These are phyloP conservation scores for Bromus sterilis DNA, from an alignment of 176 grass and related monocot species.

Conservation along the genomic window DNA sequence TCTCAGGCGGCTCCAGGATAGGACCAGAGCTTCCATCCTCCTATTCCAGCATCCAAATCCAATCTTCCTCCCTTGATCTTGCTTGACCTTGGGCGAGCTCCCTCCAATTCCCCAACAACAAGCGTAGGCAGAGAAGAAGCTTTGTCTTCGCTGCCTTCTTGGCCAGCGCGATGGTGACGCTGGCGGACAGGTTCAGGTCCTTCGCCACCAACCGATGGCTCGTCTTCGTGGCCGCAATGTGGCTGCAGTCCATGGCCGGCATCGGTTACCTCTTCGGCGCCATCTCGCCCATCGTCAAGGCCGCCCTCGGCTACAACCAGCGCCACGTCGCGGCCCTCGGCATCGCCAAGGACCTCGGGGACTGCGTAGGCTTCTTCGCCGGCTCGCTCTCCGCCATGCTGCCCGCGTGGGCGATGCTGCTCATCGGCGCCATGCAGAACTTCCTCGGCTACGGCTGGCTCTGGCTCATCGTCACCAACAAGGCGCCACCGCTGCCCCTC, in stretches of 20 bases:
- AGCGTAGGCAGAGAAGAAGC: neutral
- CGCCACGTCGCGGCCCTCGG: conserved; percentile 71
- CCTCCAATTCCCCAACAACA: neutral
- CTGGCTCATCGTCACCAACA: conserved; percentile 73
- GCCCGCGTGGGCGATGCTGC: conserved; percentile 65
- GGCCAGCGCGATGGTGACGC: conserved; percentile 22
- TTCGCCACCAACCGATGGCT: conserved; percentile 79
- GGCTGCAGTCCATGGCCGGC: conserved; percentile 86
- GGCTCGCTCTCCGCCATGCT: conserved; percentile 62
- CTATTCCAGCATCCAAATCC: conserved; percentile 8
- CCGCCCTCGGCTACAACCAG: conserved; percentile 81
- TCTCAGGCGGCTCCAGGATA: neutral
- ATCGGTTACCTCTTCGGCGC: conserved; percentile 88
- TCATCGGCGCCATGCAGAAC: conserved; percentile 64
- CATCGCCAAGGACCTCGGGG: conserved; percentile 87
- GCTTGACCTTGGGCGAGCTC: neutral
- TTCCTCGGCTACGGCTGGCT: conserved; percentile 86
- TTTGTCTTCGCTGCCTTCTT: too few relatives aligned
- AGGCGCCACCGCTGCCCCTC: conserved; percentile 52
- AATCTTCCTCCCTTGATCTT: neutral
- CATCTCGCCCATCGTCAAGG: conserved; percentile 79
- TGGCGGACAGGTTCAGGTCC: conserved; percentile 25
- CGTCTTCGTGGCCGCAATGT: conserved; percentile 90
- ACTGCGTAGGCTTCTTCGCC: conserved; percentile 81
- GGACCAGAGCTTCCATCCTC: neutral